These are phyloP conservation scores for Skeletonema marinoi DNA, from an alignment of 108 stramenopile genomes.

Conservation along the genomic window DNA sequence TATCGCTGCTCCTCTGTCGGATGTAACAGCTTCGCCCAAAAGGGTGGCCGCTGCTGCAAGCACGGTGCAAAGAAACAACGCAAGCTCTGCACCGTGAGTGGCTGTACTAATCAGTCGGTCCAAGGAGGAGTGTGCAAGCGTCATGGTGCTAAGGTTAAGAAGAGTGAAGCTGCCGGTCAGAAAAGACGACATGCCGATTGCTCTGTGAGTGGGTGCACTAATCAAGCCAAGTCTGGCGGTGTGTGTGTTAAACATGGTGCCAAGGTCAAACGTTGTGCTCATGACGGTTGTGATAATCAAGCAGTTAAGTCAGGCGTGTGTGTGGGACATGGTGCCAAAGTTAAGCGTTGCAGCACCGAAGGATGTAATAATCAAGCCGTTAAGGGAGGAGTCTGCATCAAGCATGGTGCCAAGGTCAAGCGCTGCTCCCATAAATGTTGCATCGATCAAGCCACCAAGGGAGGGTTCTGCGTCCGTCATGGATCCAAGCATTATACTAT, in stretches of 20 bases:
- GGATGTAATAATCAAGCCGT: neutral
- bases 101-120: neutral
- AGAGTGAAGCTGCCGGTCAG: neutral
- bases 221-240: slow-evolving; percentile 7
- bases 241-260: slow-evolving; percentile 7
- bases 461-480: neutral
- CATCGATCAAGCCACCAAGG: neutral
- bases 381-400: neutral
- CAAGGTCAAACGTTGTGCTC: neutral
- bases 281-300: neutral
- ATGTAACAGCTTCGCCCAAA: slow-evolving; percentile 10
- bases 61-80: slow-evolving; percentile 15
- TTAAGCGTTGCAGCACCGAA: neutral
- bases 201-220: neutral
- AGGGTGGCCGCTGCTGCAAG: slow-evolving; percentile 16
- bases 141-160: slow-evolving; percentile 8
- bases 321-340: neutral
- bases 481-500: neutral
- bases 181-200: neutral
- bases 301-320: slow-evolving; percentile 1
- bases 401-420: slow-evolving; percentile 4
- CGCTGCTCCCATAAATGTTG: neutral
- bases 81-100: slow-evolving; percentile 4
- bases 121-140: slow-evolving; percentile 8
- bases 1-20: neutral